Evolutionary conservation across 257 asterid species (phyloP), one percentile per base, ranked within the genome.

Genomic region (Verbena officinalis): DNA sequence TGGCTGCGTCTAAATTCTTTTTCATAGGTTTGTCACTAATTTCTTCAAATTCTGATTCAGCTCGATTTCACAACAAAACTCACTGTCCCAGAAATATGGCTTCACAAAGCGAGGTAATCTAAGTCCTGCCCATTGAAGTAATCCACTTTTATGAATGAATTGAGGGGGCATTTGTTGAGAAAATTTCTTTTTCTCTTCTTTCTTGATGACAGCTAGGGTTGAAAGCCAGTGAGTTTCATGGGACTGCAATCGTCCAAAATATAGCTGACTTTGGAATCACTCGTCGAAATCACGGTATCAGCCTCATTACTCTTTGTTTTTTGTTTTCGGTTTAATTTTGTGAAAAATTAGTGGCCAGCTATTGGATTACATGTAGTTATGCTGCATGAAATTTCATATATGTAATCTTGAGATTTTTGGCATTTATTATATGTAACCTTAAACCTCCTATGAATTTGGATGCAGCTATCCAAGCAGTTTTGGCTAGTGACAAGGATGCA

Each of bases 401-500:
- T 53, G 42, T 62, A 17, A 20, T 57, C 16, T 15, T 48, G 5
- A 53, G 40, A 36, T 36, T 4, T 36, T 9, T 36, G 40, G 4
- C 9, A 36, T 36, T 36, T 36, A 36, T 36, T 3, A 59, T 44
- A 27, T 68, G 42, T 54, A 49, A 56, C 9, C 38, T 17, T 24
- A 46, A 49, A 56, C 9, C 38, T 17, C 33, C 59, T 7, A 34
- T 30, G 58, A 43, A 40, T 57, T 52, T 62, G 36, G 60, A 50
- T 76, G 82, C 86, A 89, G 96, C 71, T 73, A 73, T 86, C 75
- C 86, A 50, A 64, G 91, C 94, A 33, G 92, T 81, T 43, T 59
- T 87, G 86, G 78, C 86, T 60, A 73, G 86, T 77, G 84, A 76
- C 58, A 87, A 76, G 59, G 89, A 81, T 65, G 71, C 83, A 19